These are phyloP conservation scores for Phialophora tarda DNA, from an alignment of 2,329 filamentous ascomycete genomes.

Conservation along the genomic window DNA sequence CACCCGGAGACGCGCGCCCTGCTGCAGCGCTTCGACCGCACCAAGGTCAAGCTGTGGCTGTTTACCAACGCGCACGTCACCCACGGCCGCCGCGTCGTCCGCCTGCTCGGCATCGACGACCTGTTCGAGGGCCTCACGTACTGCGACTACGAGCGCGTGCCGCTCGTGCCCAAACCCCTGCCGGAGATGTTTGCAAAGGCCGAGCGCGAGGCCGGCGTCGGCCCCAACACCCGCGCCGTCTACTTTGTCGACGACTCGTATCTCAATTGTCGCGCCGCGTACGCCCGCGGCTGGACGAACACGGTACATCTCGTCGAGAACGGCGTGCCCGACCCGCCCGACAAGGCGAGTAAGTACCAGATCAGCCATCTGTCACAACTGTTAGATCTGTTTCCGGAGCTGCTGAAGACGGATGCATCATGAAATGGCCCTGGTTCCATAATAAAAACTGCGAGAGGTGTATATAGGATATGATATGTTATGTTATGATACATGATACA, in stretches of 20 bases:
- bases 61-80: slow-evolving; percentile 96
- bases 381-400: slow-evolving; percentile 75
- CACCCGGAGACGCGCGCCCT: slow-evolving; percentile 75
- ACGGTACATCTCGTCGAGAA: slow-evolving; percentile 85
- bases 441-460: no score
- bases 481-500: not conserved
- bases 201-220: slow-evolving; percentile 79
- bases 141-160: slow-evolving; percentile 79
- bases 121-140: slow-evolving; percentile 94
- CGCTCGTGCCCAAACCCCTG: slow-evolving; percentile 85
- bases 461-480: no score
- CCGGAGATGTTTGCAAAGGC: slow-evolving; percentile 84
- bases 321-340: slow-evolving; percentile 65
- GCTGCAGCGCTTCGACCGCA: slow-evolving; percentile 79
- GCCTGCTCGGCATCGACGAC: slow-evolving; percentile 79
- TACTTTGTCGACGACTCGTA: slow-evolving; percentile 96
- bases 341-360: slow-evolving; percentile 72
- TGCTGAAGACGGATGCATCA: slow-evolving; percentile 67
- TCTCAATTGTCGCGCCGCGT: slow-evolving; percentile 77
- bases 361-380: slow-evolving; percentile 79
- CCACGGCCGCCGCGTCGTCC: slow-evolving; percentile 82
- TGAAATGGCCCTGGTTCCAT: not conserved
- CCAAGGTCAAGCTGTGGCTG: slow-evolving; percentile 87
- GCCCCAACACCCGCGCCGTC: slow-evolving; percentile 73
- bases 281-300: slow-evolving; percentile 78